phyloP scores from a whole-genome alignment of 306 rosid species.

The Abrus pulchellus region DNA sequence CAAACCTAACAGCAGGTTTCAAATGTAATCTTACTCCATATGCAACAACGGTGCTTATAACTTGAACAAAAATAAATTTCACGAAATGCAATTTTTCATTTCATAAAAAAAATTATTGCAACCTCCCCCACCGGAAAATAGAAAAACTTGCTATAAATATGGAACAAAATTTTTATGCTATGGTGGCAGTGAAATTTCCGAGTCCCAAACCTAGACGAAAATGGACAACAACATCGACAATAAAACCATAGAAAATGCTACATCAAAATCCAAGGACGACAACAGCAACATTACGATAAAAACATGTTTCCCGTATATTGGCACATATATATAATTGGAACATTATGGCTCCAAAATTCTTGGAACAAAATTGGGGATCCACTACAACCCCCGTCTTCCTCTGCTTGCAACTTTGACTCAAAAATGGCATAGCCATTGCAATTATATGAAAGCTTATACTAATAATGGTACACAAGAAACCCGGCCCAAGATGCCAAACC shows the following conservation, averaged over 20 bases:
- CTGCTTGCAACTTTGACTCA: slow-evolving; percentile 37
- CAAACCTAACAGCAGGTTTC: neutral
- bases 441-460: slow-evolving; percentile 28
- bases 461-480: slow-evolving; percentile 43
- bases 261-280: slow-evolving; percentile 4
- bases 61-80: neutral
- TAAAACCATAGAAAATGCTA: slow-evolving; percentile 3
- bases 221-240: slow-evolving; percentile 13
- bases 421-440: slow-evolving; percentile 17
- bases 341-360: slow-evolving; percentile 57
- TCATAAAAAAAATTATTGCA: neutral
- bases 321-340: neutral
- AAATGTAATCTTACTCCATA: neutral
- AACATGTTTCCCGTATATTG: slow-evolving; percentile 20
- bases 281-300: slow-evolving; percentile 7
- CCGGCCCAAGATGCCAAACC: slow-evolving; percentile 55
- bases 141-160: slow-evolving; percentile 29
- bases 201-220: slow-evolving; percentile 10
- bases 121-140: slow-evolving; percentile 27
- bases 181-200: slow-evolving; percentile 14
- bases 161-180: neutral
- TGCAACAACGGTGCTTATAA: neutral
- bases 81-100: neutral
- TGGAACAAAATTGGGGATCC: slow-evolving; percentile 49
- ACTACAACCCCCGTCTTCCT: neutral